Evolutionary conservation across 2,329 filamentous ascomycete species (phyloP).

Genomic region (Phialophora macrospora): DNA sequence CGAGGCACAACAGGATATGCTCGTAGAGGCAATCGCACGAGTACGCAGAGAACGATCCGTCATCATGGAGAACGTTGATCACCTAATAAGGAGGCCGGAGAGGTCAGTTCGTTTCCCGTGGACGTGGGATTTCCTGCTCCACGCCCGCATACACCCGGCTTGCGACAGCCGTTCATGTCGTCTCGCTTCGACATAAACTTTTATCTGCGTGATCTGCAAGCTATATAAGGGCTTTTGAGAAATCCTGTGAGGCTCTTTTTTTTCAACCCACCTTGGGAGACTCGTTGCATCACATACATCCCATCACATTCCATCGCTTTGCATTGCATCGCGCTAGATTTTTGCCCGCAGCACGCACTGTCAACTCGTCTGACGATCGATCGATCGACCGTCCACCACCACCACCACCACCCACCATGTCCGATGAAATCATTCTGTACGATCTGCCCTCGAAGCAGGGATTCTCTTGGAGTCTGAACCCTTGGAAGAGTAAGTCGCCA

Average conservation of each 20-base stretch:
- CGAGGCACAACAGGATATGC: not conserved
- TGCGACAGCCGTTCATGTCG: too few relatives aligned
- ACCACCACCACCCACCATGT: too few relatives aligned
- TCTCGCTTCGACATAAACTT: not conserved
- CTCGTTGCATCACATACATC: too few relatives aligned
- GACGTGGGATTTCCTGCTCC: not conserved
- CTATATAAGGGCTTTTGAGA: too few relatives aligned
- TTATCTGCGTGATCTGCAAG: not conserved
- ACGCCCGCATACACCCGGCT: too few relatives aligned
- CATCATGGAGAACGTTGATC: not conserved
- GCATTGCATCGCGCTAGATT: not conserved
- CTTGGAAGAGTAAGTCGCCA: slow-evolving; percentile 67
- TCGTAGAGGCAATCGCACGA: too few relatives aligned
- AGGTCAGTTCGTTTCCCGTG: slow-evolving; percentile 1
- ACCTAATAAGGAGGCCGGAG: not conserved
- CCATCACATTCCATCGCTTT: too few relatives aligned
- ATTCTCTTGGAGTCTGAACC: slow-evolving; percentile 68
- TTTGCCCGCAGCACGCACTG: not conserved
- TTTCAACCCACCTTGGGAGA: too few relatives aligned
- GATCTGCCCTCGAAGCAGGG: slow-evolving; percentile 64
- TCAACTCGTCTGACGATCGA: not conserved
- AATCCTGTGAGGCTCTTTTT: too few relatives aligned
- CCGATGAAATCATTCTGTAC: slow-evolving; percentile 58
- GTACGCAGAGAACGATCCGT: not conserved
- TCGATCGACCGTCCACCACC: not conserved